Percentiles rank a stretch among this genome's conserved stretches.
phyloP scores from a whole-genome alignment of 176 grass and related monocot genomes.

The Olyra latifolia region DNA sequence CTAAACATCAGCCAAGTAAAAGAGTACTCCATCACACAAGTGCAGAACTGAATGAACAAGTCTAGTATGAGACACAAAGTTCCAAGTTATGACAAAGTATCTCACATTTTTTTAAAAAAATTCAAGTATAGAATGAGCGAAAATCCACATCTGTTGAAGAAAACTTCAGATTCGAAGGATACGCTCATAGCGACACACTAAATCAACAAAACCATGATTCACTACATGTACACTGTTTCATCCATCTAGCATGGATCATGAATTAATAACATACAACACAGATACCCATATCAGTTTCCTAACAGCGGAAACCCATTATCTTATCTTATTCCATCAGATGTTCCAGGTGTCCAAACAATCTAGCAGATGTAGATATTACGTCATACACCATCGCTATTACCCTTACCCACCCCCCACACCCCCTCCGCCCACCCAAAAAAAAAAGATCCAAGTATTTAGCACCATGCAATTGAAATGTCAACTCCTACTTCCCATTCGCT shows the following conservation, averaged over 20 bases:
- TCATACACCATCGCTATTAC: too few species aligned
- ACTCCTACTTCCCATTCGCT: neutral
- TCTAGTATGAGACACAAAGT: neutral
- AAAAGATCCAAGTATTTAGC: neutral
- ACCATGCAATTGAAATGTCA: neutral
- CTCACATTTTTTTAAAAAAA: neutral
- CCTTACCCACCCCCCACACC: too few species aligned
- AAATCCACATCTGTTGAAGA: neutral
- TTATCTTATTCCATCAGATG: neutral
- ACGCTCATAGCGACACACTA: neutral
- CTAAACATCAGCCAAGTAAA: neutral
- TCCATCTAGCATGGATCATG: neutral
- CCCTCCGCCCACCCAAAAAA: too few species aligned
- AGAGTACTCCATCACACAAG: neutral
- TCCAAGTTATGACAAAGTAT: neutral
- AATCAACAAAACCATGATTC: neutral
- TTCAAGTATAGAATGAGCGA: too few species aligned
- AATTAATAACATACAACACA: too few species aligned
- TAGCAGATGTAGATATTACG: too few species aligned
- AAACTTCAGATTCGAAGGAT: neutral
- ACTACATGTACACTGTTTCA: neutral
- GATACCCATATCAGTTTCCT: neutral
- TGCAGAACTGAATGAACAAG: neutral
- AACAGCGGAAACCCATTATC: neutral
- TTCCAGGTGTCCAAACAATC: neutral